Base-by-base conservation (phyloP, 2,329 filamentous ascomycete genomes). In the Rachicladosporium sp. region DNA sequence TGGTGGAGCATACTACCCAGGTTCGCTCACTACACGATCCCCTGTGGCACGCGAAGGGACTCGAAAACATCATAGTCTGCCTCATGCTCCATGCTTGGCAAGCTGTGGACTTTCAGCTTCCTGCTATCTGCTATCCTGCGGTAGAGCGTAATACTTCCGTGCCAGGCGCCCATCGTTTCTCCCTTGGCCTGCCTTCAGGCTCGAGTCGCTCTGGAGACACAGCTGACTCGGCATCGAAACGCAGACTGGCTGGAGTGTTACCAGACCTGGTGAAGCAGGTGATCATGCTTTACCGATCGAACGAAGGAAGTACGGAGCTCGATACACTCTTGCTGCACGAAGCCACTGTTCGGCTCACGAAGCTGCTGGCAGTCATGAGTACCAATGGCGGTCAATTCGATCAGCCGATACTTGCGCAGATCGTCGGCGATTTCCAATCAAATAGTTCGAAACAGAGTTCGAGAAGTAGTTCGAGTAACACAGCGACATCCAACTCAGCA, bases 31-130 rank as follows among this genome's bases (percentile, higher is more conserved):
- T 83, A 43, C 88, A 86, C 51, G 91, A 98, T 61, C 85, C 94
- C 60, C 60, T 96, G n/a, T 98, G 91, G 89, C 86, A 95, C 63
- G 91, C 84, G 11, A 96, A 96, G 62, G 88, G 86, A 1, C 69
- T 98, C 12, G 93, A 98, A 57, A 78, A 88, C 21, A 84, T 93
- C 44, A 66, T 91, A 35, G 71, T 93, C 19, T 86, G 82, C 54
- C 71, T 96, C 49, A 56, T 96, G 31, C 74, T 96, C 51, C 76
- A 93, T 45, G 82, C 79, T 23, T 94, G 87, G 83, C 75, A 80
- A 29, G 82, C 80, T 3, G 69, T 89, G 52, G 82, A 91, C 54
- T 96, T 96, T 51, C 73, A 80, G 51, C 73, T 91, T 46, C 58
- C 66, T 50, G 45, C 58, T 6, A 46, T 60, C 10, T 59, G 57